Percentiles rank a stretch among this genome's conserved stretches.
Evolutionary conservation across 2,329 filamentous ascomycete species (phyloP).

Genomic region (Phialophora expanda): DNA sequence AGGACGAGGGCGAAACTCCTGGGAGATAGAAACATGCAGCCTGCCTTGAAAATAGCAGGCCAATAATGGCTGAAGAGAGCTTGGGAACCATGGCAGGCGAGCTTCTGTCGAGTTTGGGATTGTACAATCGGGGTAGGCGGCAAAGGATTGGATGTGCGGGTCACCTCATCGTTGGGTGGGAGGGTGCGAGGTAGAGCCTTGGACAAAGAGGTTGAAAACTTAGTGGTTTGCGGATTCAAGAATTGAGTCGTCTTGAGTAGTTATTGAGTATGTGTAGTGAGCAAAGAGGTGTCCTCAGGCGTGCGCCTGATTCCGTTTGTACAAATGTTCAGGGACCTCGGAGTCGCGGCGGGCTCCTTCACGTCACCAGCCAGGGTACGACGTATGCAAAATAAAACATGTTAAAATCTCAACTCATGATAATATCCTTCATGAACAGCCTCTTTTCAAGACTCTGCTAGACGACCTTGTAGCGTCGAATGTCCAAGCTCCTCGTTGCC

Average conservation of each 20-base stretch:
- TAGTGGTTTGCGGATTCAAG: not conserved
- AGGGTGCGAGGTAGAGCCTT: not conserved
- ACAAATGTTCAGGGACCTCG: not conserved
- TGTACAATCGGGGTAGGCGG: not conserved
- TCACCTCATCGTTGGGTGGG: constrained; percentile 13
- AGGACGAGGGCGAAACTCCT: constrained; percentile 91
- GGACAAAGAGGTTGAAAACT: not conserved
- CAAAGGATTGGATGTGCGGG: constrained; percentile 4
- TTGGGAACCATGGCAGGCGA: constrained; percentile 22
- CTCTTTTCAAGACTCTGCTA: constrained; percentile 1
- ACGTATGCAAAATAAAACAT: not conserved
- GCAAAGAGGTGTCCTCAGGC: not conserved
- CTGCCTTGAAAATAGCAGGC: constrained; percentile 21
- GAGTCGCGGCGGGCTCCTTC: not conserved
- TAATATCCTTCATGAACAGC: constrained; percentile 4
- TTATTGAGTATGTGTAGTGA: not conserved
- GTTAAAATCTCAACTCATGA: not conserved
- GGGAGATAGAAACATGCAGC: constrained; percentile 84
- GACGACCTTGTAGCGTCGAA: not conserved
- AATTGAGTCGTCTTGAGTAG: not conserved
- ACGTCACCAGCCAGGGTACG: constrained; percentile 1
- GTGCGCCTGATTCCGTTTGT: not conserved
- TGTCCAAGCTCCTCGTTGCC: not conserved
- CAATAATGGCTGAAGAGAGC: constrained; percentile 19
- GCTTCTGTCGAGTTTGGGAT: constrained; percentile 1